Evolutionary conservation across 306 rosid species (phyloP), one percentile per base, ranked within the genome.

Genomic region (Hippophae tibetana): DNA sequence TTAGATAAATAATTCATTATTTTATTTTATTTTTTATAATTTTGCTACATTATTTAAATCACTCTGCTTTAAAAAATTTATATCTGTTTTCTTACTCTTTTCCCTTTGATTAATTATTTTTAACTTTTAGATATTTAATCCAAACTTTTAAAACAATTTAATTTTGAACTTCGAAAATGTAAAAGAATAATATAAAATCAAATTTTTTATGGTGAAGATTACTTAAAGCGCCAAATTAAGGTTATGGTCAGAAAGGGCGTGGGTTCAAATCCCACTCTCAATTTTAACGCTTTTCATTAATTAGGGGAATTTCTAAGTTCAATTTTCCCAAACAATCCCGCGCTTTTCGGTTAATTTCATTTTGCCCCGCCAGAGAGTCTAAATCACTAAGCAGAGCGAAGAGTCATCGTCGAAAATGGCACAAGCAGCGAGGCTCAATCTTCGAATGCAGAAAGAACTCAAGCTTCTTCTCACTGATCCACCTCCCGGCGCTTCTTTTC

Each of bases 201-300:
- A 18, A 18, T 18, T 0, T 18, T 18, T 18, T 18, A 18, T 18
- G 1, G 23, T 18, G 23, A 18, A 18, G 23, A 18, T 18, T 18
- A 18, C 1, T 67, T 72, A 65, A 72, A 67, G 76, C 76, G 76
- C 76, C 72, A 72, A 68, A 72, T 72, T 72, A 72, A 72, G 76
- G 76, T 72, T 72, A 71, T 72, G 76, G 76, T 60, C 79, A 78
- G 69, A 74, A 74, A 69, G 79, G 74, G 74, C 74, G 74, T 64
- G 79, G 79, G 79, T 74, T 74, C 73, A 61, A 69, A 69, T 69
- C 73, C 67, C 73, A 69, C 67, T 69, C 62, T 69, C 61, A 69
- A 69, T 5, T 8, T 11, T 18, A 18, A 18, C 23, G 23, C 1
- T 18, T 18, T 18, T 18, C 23, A 18, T 18, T 18, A 18, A 18